These are phyloP conservation scores for Solanum pimpinellifolium DNA, from an alignment of 257 asterid species.

Conservation along the genomic window DNA sequence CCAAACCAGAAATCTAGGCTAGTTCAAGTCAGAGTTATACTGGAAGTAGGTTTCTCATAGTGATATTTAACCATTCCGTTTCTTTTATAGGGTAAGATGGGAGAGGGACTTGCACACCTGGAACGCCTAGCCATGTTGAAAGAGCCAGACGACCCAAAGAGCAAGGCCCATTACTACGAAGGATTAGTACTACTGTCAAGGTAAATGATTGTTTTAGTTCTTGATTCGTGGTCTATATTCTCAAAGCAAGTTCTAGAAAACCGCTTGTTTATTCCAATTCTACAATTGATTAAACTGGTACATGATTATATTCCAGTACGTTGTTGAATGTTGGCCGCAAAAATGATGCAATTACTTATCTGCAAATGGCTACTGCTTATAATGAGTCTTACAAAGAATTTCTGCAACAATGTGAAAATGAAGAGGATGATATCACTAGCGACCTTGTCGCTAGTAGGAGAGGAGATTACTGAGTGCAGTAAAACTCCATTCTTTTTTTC, in stretches of 20 bases:
- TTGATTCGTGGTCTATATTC: background rate
- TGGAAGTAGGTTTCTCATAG: background rate
- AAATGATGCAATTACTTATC: background rate
- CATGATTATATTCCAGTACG: conserved; percentile 30
- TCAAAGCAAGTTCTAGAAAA: background rate
- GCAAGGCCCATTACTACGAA: conserved; percentile 73
- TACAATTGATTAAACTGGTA: background rate
- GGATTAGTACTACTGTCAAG: conserved; percentile 58
- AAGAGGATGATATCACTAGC: background rate
- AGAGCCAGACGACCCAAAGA: conserved; percentile 61
- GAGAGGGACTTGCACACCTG: conserved; percentile 62
- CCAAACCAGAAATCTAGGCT: too few relatives aligned
- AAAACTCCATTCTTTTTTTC: background rate
- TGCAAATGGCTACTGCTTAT: background rate
- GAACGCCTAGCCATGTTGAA: conserved; percentile 55
- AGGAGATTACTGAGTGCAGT: background rate
- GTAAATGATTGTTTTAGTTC: conserved; percentile 15
- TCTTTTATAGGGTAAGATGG: conserved; percentile 50
- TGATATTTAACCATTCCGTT: background rate
- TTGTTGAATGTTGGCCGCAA: conserved; percentile 19
- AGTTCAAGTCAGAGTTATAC: background rate
- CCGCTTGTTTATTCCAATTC: background rate
- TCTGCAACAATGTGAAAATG: background rate
- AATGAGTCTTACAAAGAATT: background rate
- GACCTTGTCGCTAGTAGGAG: conserved; percentile 1